Base-by-base conservation (phyloP, 2,329 filamentous ascomycete species). In the Phyllosticta paracitricarpa region DNA sequence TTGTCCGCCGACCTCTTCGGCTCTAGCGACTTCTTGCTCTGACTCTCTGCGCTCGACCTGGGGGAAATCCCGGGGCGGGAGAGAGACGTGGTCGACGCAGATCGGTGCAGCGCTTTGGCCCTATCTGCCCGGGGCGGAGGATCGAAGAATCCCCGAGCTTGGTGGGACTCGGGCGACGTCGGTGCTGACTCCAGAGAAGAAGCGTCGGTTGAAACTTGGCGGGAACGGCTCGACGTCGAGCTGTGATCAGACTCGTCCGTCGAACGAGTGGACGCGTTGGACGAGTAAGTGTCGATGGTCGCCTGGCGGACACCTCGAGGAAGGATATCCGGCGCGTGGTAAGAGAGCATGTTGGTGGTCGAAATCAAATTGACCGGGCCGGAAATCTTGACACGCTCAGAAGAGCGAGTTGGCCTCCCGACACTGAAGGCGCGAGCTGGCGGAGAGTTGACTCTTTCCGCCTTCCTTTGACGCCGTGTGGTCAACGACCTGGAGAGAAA, bases 331-430 rank as follows among this genome's bases (percentile, higher is more conserved):
- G 93, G 93, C 9, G 94, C 92, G 71, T 93, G 93, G 81, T 96
- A 96, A 7, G 91, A 91, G 60, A 97, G 86, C 83, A 95, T 91
- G 76, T 97, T 99, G 67, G 94, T 97, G 4, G 93, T 96, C 63
- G 94, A 95, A 56, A 97, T 80, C 65, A 99, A 82, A 74, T 91
- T 87, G 59, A 96, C 82, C 0, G 94, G 94, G 2, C 82, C 84
- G 1, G 94, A 99, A 72, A 99, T 99, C 78, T 91, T 87, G 72
- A 81, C 74, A 63, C 87, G 83, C 66, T 85, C 77, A 70, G 80
- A 74, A 70, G 76, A 58, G 2, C 54, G 68, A n/a, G 40, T n/a
- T 4, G 40, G 40, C 62, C 72, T 71, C 63, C 73, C 78, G 72
- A 80, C 82, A 68, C 75, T 79, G 71, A 73, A 66, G 65, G 64